Conservation (phyloP, 495 filamentous ascomycete species). For the Talaromyces trachyspermus region DNA sequence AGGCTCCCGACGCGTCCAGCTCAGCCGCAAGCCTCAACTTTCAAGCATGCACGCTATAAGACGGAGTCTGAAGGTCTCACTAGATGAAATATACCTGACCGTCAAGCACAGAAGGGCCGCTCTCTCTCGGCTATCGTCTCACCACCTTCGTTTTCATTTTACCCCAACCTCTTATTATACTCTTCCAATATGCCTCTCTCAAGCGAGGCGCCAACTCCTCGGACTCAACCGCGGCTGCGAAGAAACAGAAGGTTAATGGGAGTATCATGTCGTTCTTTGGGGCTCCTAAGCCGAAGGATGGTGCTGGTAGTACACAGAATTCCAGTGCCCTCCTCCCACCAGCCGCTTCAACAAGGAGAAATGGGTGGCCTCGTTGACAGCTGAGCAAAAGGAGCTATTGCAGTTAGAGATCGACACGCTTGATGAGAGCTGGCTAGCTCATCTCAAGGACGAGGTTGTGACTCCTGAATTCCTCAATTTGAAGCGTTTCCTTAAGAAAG, state of each 20-base stretch:
- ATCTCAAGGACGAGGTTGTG: conserved; percentile 74
- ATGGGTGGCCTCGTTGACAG: conserved; percentile 71
- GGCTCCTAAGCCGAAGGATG: conserved; percentile 39
- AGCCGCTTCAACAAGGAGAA: conserved; percentile 73
- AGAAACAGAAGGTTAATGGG: conserved; percentile 62
- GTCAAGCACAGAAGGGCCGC: neutral
- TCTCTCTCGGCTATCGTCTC: too few species aligned
- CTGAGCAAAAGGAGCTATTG: conserved; percentile 75
- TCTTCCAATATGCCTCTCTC: neutral
- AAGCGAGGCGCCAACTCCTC: neutral
- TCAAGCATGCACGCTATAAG: too few species aligned
- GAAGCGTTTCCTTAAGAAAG: conserved; percentile 78
- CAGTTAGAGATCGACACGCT: conserved; percentile 86
- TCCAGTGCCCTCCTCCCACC: conserved; percentile 17
- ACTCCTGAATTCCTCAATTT: conserved; percentile 73
- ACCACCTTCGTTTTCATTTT: neutral
- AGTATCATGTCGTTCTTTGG: conserved; percentile 63
- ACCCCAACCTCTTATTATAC: too few species aligned
- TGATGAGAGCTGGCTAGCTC: conserved; percentile 81
- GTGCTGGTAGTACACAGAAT: conserved; percentile 19
- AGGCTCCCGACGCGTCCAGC: conserved; percentile 1
- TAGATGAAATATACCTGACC: neutral
- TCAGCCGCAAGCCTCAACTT: too few species aligned
- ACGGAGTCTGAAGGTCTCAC: neutral
- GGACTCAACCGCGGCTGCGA: conserved; percentile 9